Evolutionary conservation across 768 basidiomycete species (phyloP), one percentile per base, ranked within the genome.

Genomic region (Suillus subaureus): DNA sequence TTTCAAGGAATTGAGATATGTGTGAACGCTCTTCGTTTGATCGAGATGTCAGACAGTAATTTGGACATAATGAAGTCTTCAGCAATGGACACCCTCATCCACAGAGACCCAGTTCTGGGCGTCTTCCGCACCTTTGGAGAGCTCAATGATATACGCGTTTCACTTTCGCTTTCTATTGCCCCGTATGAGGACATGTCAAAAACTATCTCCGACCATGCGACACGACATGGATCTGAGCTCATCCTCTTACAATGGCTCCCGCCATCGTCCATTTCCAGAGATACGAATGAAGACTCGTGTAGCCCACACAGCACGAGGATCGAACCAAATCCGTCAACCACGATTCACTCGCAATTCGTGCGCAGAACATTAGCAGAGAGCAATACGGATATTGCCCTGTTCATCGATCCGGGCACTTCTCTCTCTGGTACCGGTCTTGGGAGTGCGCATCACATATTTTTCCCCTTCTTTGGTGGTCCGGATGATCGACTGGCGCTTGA

Each of bases 391-490:
- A 91, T 96, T 40, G 94, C 89, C 5, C 78, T 99, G 40, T 96
- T 93, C 75, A 84, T 97, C 65, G 96, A 98, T 74, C 82, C 89
- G 31, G 90, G 26, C 4, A 16, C 15, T 28, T 52, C 51, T 18
- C 51, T 28, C 51, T 51, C 75, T 72, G 62, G 74, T 21, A 62
- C 67, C 4, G 73, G 73, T 2, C 66, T 73, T 3, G 71, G 66
- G 6, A 73, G 75, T 9, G 57, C 61, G 4, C 82, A 89, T 64
- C 92, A 93, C 68, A 72, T 98, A 35, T 87, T 96, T 74, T 73
- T 96, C 45, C 93, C 96, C 0, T 98, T 97, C 86, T 92, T 94
- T 73, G 97, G 97, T 42, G 97, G 97, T 0, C 89, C 94, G 0
- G 97, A 99, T 74, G 97, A 98, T 74, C 87, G 97, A 0, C 81